Conservation (phyloP, 1,284 basidiomycete species). For the Naganishia cerealis region DNA sequence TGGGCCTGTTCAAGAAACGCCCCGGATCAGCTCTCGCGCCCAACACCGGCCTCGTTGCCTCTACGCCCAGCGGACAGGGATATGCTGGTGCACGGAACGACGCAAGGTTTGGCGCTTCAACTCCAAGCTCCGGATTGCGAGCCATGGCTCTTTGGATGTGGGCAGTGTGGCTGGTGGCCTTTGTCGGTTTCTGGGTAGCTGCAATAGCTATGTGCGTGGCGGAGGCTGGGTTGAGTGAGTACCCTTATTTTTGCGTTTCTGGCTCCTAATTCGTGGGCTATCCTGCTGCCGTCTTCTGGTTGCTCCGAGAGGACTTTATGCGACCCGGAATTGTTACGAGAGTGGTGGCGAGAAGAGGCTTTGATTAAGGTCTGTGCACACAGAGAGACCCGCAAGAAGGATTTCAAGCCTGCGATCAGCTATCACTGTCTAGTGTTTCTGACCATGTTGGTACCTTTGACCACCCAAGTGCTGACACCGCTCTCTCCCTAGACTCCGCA, state of each 20-base stretch:
- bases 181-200: constrained; percentile 88
- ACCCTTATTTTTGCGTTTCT: neutral
- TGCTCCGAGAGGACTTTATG: neutral
- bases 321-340: neutral
- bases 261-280: neutral
- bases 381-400: constrained; percentile 28
- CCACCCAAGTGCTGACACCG: constrained; percentile 15
- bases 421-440: neutral
- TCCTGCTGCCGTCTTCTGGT: too few relatives aligned
- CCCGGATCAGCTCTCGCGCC: constrained; percentile 8
- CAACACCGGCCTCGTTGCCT: constrained; percentile 1
- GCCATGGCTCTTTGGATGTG: constrained; percentile 24
- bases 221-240: constrained; percentile 33
- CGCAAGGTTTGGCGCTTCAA: neutral
- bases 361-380: constrained; percentile 6
- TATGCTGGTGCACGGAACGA: neutral
- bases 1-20: constrained; percentile 21
- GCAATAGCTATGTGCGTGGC: constrained; percentile 71
- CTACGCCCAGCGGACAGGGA: constrained; percentile 4
- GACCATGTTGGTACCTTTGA: constrained; percentile 35
- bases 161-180: constrained; percentile 60
- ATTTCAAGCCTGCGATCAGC: constrained; percentile 17
- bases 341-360: neutral
- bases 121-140: neutral
- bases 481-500: constrained; percentile 32